Percentiles rank a stretch among this genome's conserved stretches.
These are phyloP conservation scores for Suillus variegatus DNA, from an alignment of 768 basidiomycete genomes.

Conservation along the genomic window DNA sequence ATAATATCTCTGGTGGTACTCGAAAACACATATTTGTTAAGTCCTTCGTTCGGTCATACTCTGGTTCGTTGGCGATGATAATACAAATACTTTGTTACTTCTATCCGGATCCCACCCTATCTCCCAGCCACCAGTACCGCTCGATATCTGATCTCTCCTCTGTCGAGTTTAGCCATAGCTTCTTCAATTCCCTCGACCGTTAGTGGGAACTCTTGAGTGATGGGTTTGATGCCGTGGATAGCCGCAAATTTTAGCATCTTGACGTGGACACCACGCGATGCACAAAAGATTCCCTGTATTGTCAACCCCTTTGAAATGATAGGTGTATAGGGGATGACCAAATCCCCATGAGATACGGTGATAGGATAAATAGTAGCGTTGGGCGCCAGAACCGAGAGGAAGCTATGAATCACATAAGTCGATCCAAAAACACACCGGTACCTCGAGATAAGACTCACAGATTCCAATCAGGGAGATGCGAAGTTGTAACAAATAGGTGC, in stretches of 20 bases:
- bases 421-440: background rate
- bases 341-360: slow-evolving; percentile 23
- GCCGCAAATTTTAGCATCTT: slow-evolving; percentile 39
- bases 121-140: slow-evolving; percentile 26
- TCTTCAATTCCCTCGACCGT: slow-evolving; percentile 30
- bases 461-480: slow-evolving; percentile 30
- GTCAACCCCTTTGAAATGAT: slow-evolving; percentile 20
- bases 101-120: background rate
- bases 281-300: slow-evolving; percentile 26
- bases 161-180: slow-evolving; percentile 26
- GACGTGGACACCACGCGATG: slow-evolving; percentile 27
- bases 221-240: slow-evolving; percentile 27
- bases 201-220: slow-evolving; percentile 35
- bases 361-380: slow-evolving; percentile 28
- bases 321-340: slow-evolving; percentile 22
- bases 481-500: slow-evolving; percentile 34
- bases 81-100: background rate
- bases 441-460: slow-evolving; percentile 22
- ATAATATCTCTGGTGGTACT: background rate
- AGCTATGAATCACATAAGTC: slow-evolving; percentile 11
- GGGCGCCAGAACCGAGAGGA: slow-evolving; percentile 27
- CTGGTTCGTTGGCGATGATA: background rate
- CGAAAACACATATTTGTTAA: background rate
- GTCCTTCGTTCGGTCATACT: background rate
- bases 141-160: slow-evolving; percentile 33